Evolutionary conservation across 148 eudicot genomes (phyloP).

Genomic region (Camellia granthamiana): DNA sequence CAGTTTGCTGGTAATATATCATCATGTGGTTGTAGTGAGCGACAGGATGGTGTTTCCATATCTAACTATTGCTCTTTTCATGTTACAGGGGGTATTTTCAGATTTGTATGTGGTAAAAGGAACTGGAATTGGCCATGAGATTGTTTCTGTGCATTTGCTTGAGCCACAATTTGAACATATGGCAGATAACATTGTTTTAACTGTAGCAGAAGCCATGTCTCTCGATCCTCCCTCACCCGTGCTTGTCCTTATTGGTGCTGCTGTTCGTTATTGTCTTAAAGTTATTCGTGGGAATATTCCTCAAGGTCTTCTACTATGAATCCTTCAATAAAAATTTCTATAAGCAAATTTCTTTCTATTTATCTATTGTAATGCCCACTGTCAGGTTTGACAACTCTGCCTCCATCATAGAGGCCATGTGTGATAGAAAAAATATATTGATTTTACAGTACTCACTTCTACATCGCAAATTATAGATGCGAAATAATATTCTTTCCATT

Average conservation of each 20-base stretch:
- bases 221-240: constrained; percentile 94
- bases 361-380: no score
- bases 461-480: neutral
- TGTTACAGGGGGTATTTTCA: constrained; percentile 68
- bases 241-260: constrained; percentile 73
- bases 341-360: no score
- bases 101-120: constrained; percentile 82
- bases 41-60: constrained; percentile 13
- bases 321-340: neutral
- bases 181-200: constrained; percentile 69
- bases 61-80: neutral
- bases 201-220: constrained; percentile 96
- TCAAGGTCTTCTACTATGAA: constrained; percentile 40
- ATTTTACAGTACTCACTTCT: neutral
- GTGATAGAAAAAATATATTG: neutral
- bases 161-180: constrained; percentile 56
- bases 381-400: no score
- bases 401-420: no score
- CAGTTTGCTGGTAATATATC: constrained; percentile 12
- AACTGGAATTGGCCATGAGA: constrained; percentile 78
- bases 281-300: constrained; percentile 76
- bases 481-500: neutral
- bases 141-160: constrained; percentile 70
- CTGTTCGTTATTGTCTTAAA: no score
- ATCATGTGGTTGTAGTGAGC: neutral